Conservation (phyloP, 2,329 filamentous ascomycete species). For the Beauveria pseudobassiana region DNA sequence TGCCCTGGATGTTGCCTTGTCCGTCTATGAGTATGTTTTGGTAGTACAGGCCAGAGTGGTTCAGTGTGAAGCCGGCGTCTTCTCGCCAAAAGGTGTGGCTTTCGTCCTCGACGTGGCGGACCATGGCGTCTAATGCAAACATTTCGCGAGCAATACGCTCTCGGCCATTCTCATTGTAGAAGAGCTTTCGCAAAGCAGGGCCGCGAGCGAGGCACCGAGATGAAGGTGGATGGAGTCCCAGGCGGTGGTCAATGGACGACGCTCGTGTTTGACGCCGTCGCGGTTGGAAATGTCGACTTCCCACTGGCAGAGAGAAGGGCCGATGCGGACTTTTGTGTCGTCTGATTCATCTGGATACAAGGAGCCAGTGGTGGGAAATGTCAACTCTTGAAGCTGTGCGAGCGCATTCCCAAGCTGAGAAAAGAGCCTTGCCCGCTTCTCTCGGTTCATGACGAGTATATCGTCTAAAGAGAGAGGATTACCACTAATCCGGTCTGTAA, state of each 20-base stretch:
- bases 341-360: neutral
- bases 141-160: neutral
- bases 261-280: neutral
- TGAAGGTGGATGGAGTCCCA: neutral
- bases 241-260: neutral
- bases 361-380: neutral
- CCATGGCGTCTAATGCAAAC: neutral
- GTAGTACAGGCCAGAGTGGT: neutral
- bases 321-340: neutral
- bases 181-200: neutral
- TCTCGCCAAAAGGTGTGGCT: neutral
- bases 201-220: neutral
- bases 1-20: neutral
- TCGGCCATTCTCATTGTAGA: too few species aligned
- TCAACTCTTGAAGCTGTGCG: neutral
- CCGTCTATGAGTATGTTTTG: neutral
- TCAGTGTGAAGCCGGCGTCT: neutral
- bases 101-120: neutral
- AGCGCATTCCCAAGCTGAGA: neutral
- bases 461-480: neutral
- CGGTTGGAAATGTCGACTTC: neutral
- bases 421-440: neutral
- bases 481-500: neutral
- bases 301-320: neutral
- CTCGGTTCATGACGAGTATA: neutral